Base-by-base conservation (phyloP, 352 stramenopile species). In the Phytophthora cryptogea region DNA sequence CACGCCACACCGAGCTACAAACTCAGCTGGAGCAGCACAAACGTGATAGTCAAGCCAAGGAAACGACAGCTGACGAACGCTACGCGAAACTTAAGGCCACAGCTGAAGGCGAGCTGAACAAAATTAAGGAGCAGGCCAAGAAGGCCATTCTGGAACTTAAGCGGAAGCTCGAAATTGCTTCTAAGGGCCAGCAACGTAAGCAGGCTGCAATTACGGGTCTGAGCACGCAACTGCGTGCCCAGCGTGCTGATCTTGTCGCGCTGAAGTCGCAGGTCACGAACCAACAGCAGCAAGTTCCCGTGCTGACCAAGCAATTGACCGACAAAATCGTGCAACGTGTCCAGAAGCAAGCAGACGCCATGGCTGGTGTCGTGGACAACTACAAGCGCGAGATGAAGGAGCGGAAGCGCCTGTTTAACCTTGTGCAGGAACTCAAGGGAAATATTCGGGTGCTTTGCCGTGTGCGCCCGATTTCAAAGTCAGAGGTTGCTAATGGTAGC, bases 361-460 rank as follows among this genome's bases (percentile, higher is more conserved):
- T 95, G 80, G 76, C 83, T 10, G 87, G 83, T 17, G 82, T 96
- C 11, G 84, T 96, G 26, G 87, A 96, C 41, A 96, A 94, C 59
- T 96, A 96, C 74, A 90, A 93, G 48, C 83, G 87, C 30, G 86
- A 95, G 56, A 82, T 95, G 53, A 93, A 93, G 48, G 84, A 94
- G 66, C 83, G 86, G 36, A 95, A 95, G 54, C 88, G 96, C 31
- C 70, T 99, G 40, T 97, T 99, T 52, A 97, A 97, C 52, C 82
- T 98, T 27, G 97, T 99, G 33, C 90, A 99, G 53, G 94, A 97
- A 52, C 77, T 99, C 30, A 97, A 98, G 59, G 96, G 95, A 33
- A 99, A 99, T 64, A 99, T 99, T 53, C 95, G 97, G 49, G 97
- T 99, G 10, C 92, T 98, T 42, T 99, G 95, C 53, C 95, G 97